Base-by-base conservation (phyloP, 2,329 filamentous ascomycete species). In the Leptosphaerulina australis region DNA sequence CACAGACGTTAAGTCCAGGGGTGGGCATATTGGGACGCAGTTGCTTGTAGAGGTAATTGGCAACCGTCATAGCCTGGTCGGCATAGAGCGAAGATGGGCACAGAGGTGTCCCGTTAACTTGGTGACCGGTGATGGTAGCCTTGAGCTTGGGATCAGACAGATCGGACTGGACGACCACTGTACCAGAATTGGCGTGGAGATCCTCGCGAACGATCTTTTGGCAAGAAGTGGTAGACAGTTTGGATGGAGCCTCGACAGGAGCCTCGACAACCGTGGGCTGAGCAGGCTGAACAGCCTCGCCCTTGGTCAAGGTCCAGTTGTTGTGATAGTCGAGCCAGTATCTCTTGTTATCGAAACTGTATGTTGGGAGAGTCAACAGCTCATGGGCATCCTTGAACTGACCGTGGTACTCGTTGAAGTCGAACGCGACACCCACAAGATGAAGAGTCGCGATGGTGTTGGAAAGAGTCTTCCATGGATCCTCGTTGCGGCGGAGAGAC, bases 251-350 rank as follows among this genome's bases (percentile, higher is more conserved):
- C 24, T 59, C 56, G 36, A 76, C 73, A 21, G 67, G 71, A 21
- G 50, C 40, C 29, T 73, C 69, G 31, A 67, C 69, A 8, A 67
- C 66, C 58, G 75, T 74, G 34, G 74, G 62, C 25, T 75, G 66
- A 38, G 74, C 68, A 46, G 69, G 69, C 45, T 70, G 67, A 29
- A 73, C 76, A 29, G 76, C 80, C 57, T 88, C 83, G 48, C 79
- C 86, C 77, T 91, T 91, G 53, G 81, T 84, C 28, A 91, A 73
- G 24, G 79, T 83, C 84, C 87, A 91, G 70, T 91, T 85, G 54
- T 88, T 86, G 55, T 80, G 77, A 69, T 88, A 88, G 66, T 84
- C 83, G 12, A 88, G 79, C 86, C 86, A 88, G 71, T 90, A 89
- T 59, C 83, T 84, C 77, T 90, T 89, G 56, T 82, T 76, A 67